phyloP scores from a whole-genome alignment of 148 eudicot species.

The Cornus florida region DNA sequence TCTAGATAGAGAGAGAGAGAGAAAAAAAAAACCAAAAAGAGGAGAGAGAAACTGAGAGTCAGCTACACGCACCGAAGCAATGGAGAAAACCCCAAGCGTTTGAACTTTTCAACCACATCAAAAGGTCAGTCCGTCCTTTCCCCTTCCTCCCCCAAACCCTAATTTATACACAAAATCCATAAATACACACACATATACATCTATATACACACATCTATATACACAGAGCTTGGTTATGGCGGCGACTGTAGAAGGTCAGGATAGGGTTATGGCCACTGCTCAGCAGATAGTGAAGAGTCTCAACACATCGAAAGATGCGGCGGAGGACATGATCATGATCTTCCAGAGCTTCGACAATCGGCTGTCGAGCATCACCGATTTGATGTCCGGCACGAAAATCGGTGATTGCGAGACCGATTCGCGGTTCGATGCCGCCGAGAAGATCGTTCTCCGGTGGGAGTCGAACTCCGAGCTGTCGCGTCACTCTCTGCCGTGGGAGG shows the following conservation, averaged over 20 bases:
- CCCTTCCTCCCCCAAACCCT: neutral
- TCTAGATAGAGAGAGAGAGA: neutral
- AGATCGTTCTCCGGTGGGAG: neutral
- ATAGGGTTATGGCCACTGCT: conserved; percentile 83
- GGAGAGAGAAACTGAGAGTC: no score
- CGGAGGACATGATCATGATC: conserved; percentile 84
- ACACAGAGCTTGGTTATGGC: conserved; percentile 27
- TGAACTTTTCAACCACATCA: no score
- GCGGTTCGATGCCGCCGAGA: neutral
- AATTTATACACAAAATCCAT: neutral
- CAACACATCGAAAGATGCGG: conserved; percentile 52
- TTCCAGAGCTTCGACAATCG: conserved; percentile 84
- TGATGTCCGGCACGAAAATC: neutral
- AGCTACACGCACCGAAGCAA: no score
- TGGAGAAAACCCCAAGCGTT: no score
- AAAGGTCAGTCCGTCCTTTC: neutral
- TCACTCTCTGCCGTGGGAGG: conserved; percentile 21
- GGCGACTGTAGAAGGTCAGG: conserved; percentile 68
- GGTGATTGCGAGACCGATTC: no score
- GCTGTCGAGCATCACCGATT: conserved; percentile 53
- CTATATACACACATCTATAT: neutral
- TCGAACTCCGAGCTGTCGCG: conserved; percentile 7
- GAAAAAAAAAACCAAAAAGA: neutral
- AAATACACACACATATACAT: neutral
- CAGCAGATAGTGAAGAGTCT: conserved; percentile 78